A percentile compares a stretch with the other conserved stretches of the same genome.
These are phyloP conservation scores for Neobulgaria alba DNA, from an alignment of 2,329 filamentous ascomycete genomes.

Conservation along the genomic window DNA sequence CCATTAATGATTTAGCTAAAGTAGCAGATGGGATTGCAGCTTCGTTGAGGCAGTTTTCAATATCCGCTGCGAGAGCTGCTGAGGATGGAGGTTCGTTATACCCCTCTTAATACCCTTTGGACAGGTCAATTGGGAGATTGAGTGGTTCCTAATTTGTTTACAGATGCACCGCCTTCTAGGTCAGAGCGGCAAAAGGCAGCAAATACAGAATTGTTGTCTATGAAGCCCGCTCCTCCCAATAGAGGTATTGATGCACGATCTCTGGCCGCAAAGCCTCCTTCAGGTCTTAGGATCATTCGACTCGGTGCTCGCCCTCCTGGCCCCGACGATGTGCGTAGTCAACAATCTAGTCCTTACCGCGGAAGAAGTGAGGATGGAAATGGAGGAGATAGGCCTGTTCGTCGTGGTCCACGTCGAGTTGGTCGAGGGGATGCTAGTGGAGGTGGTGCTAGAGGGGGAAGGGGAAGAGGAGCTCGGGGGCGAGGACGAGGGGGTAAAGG, in stretches of 20 bases:
- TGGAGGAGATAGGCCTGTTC: slow-evolving; percentile 5
- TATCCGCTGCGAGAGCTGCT: slow-evolving; percentile 20
- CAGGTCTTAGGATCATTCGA: slow-evolving; percentile 16
- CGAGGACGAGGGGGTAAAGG: slow-evolving; percentile 12
- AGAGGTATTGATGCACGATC: slow-evolving; percentile 28
- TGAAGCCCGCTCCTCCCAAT: background rate
- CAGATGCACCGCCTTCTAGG: slow-evolving; percentile 5
- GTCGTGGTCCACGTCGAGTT: slow-evolving; percentile 7
- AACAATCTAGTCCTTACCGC: background rate
- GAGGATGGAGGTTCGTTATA: slow-evolving; percentile 10
- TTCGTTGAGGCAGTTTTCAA: slow-evolving; percentile 27
- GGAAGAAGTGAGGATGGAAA: slow-evolving; percentile 4
- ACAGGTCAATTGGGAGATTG: too few species aligned
- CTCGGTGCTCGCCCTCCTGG: slow-evolving; percentile 9
- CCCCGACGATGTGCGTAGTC: too few species aligned
- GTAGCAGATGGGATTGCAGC: slow-evolving; percentile 27
- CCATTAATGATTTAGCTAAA: slow-evolving; percentile 20
- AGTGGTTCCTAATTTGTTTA: slow-evolving; percentile 4
- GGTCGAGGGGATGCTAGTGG: slow-evolving; percentile 7
- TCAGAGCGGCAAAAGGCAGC: background rate
- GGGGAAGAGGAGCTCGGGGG: slow-evolving; percentile 28
- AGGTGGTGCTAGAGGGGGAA: slow-evolving; percentile 30
- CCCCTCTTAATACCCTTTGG: too few species aligned
- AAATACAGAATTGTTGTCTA: background rate
- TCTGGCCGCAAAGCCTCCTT: slow-evolving; percentile 23